These are phyloP conservation scores for Tuber calosporum DNA, from an alignment of 495 filamentous ascomycete genomes.

Conservation along the genomic window DNA sequence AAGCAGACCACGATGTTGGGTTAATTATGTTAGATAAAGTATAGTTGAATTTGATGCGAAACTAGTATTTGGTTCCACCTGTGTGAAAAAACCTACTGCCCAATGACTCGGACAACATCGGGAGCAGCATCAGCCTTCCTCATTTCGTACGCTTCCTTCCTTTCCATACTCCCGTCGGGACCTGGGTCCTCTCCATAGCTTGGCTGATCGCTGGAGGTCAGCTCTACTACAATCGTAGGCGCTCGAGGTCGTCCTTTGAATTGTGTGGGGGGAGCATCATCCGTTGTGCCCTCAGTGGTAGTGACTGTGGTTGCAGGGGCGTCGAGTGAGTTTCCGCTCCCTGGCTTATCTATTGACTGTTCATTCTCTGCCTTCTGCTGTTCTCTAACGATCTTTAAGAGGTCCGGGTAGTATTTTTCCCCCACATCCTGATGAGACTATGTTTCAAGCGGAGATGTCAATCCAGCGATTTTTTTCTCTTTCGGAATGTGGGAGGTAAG, in stretches of 20 bases:
- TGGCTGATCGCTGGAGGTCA: constrained; percentile 54
- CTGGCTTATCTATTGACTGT: constrained; percentile 20
- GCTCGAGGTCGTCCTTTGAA: constrained; percentile 25
- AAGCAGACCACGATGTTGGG: background rate
- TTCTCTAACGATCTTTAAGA: constrained; percentile 46
- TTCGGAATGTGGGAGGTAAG: background rate
- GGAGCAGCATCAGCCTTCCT: constrained; percentile 63
- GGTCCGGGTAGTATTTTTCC: constrained; percentile 73
- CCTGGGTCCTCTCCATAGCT: constrained; percentile 65
- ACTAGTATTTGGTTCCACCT: background rate
- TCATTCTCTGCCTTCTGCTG: constrained; percentile 8
- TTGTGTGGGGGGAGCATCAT: constrained; percentile 12
- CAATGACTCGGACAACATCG: constrained; percentile 45
- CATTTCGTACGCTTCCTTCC: constrained; percentile 56
- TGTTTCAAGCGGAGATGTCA: constrained; percentile 1
- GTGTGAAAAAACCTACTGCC: background rate
- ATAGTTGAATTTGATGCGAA: background rate
- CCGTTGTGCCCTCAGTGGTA: constrained; percentile 11
- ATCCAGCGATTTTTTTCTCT: background rate
- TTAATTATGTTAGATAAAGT: background rate
- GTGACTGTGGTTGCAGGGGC: constrained; percentile 7
- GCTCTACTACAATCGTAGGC: constrained; percentile 56
- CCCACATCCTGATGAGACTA: constrained; percentile 76
- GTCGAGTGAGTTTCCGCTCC: background rate
- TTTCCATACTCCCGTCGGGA: constrained; percentile 35